Percentiles rank a stretch among this genome's conserved stretches.
Evolutionary conservation across 805 yeast species (phyloP).

Genomic region (Metschnikowia colocasiae): DNA sequence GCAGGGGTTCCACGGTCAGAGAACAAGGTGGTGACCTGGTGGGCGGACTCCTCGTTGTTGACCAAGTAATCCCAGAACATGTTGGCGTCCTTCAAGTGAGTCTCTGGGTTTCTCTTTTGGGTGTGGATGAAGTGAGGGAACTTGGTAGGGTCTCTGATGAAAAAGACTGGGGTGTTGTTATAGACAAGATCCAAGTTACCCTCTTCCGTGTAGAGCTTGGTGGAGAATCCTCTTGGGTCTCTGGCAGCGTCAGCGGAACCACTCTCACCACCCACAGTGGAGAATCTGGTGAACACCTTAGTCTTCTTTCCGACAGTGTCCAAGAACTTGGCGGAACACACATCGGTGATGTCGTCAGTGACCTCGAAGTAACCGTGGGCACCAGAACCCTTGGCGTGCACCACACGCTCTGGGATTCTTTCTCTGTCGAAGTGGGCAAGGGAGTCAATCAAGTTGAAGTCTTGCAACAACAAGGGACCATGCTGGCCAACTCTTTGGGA

Average conservation of each 20-base stretch:
- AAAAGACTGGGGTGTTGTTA: slow-evolving; percentile 84
- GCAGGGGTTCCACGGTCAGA: slow-evolving; percentile 83
- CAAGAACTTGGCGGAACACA: slow-evolving; percentile 25
- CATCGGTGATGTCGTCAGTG: slow-evolving; percentile 51
- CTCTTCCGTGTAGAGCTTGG: slow-evolving; percentile 77
- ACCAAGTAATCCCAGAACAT: slow-evolving; percentile 84
- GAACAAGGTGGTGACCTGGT: slow-evolving; percentile 70
- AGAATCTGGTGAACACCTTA: slow-evolving; percentile 61
- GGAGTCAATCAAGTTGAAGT: slow-evolving; percentile 74
- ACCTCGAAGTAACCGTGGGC: slow-evolving; percentile 85
- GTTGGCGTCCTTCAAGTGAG: slow-evolving; percentile 73
- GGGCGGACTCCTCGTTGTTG: slow-evolving; percentile 68
- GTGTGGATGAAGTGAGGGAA: slow-evolving; percentile 88
- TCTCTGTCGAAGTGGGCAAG: slow-evolving; percentile 87
- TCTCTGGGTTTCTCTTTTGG: slow-evolving; percentile 79
- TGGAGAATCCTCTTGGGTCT: slow-evolving; percentile 84
- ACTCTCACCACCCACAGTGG: slow-evolving; percentile 83
- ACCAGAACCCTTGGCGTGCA: slow-evolving; percentile 92
- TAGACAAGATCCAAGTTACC: slow-evolving; percentile 83
- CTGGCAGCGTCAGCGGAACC: slow-evolving; percentile 82
- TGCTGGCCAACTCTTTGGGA: slow-evolving; percentile 70
- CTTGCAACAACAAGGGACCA: slow-evolving; percentile 81
- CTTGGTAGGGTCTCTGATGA: slow-evolving; percentile 79
- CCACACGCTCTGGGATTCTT: slow-evolving; percentile 89
- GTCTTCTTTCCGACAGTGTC: slow-evolving; percentile 31